phyloP scores from a whole-genome alignment of 2,329 filamentous ascomycete genomes.

The Ophiostoma perfectum region DNA sequence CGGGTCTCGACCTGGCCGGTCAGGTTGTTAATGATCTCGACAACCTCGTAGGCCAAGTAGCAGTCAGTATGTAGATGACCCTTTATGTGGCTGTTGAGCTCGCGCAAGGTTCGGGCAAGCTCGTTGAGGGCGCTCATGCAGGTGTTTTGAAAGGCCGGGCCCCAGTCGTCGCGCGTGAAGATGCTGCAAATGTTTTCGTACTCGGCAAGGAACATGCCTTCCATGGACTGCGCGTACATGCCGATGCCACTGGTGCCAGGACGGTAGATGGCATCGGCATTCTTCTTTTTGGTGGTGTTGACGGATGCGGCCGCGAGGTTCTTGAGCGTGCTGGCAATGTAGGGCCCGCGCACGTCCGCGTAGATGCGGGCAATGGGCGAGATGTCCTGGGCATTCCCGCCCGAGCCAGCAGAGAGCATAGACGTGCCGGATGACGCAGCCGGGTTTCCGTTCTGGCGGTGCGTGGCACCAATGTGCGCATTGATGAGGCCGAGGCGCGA shows the following conservation, averaged over 20 bases:
- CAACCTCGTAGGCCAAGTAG: conserved; percentile 90
- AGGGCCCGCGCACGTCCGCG: conserved; percentile 77
- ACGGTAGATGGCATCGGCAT: conserved; percentile 75
- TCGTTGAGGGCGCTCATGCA: conserved; percentile 74
- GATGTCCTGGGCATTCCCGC: conserved; percentile 43
- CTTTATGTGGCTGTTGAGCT: conserved; percentile 86
- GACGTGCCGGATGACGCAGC: conserved; percentile 54
- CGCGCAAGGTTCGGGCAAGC: conserved; percentile 76
- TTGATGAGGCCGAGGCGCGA: conserved; percentile 75
- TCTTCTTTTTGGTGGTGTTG: conserved; percentile 75
- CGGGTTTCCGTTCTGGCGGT: conserved; percentile 38
- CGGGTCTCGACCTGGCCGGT: conserved; percentile 73
- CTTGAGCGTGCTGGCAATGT: conserved; percentile 73
- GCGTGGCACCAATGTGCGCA: conserved; percentile 62
- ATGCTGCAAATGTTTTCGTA: conserved; percentile 86
- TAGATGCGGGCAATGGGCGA: conserved; percentile 77
- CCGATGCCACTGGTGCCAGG: conserved; percentile 87
- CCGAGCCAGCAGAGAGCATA: conserved; percentile 36
- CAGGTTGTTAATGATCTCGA: conserved; percentile 78
- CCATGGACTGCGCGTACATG: conserved; percentile 80
- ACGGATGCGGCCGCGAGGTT: conserved; percentile 85
- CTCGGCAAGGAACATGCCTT: conserved; percentile 80
- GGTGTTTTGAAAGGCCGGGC: conserved; percentile 68
- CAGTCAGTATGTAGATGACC: conserved; percentile 83
- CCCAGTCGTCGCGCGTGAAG: conserved; percentile 82